Percentiles rank a stretch among this genome's conserved stretches.
Conservation (phyloP, 2,329 filamentous ascomycete species). For the Pseudocercospora cruenta region DNA sequence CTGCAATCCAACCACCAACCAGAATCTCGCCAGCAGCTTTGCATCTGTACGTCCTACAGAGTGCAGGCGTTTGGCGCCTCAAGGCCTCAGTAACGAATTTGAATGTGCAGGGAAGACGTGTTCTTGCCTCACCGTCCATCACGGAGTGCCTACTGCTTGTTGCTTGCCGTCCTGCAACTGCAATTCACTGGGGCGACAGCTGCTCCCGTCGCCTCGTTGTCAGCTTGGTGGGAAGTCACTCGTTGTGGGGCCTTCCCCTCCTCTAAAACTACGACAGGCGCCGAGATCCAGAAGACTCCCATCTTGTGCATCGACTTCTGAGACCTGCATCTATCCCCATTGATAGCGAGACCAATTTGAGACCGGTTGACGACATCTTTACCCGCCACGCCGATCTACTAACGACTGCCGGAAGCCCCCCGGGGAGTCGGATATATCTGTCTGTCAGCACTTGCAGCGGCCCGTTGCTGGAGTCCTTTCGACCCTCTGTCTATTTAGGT, state of each 20-base stretch:
- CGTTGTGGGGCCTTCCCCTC: conserved; percentile 27
- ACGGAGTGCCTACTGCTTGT: neutral
- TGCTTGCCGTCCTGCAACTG: neutral
- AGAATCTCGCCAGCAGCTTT: conserved; percentile 16
- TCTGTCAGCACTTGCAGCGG: conserved; percentile 27
- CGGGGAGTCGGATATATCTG: conserved; percentile 28
- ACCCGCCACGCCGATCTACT: conserved; percentile 26
- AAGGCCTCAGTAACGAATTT: neutral
- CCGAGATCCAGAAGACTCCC: conserved; percentile 23
- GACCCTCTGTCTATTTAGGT: conserved; percentile 17
- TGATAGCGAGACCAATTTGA: conserved; percentile 17
- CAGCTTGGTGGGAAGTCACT: conserved; percentile 3
- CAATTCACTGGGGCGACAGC: neutral
- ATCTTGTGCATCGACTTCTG: conserved; percentile 25
- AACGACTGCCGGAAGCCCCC: conserved; percentile 5
- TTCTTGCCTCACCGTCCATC: conserved; percentile 9
- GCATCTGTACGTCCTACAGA: conserved; percentile 13
- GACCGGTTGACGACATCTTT: conserved; percentile 25
- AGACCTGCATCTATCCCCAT: conserved; percentile 26
- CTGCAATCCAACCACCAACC: conserved; percentile 26
- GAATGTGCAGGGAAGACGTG: conserved; percentile 17
- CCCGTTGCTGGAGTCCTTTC: conserved; percentile 19
- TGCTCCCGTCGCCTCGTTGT: neutral
- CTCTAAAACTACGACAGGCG: conserved; percentile 17
- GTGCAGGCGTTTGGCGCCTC: conserved; percentile 6